Conservation (phyloP, 140 eudicot genomes). For the Flaveria floridana region DNA sequence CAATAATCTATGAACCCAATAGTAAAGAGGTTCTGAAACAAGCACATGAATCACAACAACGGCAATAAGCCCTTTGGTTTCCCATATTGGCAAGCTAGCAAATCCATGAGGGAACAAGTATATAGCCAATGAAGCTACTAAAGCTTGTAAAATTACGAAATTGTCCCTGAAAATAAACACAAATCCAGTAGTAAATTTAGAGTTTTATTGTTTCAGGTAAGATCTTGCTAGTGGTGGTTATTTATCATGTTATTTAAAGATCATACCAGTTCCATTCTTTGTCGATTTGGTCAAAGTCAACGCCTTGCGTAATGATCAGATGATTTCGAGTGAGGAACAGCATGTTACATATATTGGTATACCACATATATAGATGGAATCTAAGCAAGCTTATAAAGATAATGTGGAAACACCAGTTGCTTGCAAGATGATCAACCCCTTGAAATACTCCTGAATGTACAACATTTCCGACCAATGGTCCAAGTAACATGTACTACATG, state of each 20-base stretch:
- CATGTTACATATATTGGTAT: constrained; percentile 63
- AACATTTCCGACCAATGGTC: constrained; percentile 55
- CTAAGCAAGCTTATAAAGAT: constrained; percentile 58
- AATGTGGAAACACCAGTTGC: constrained; percentile 62
- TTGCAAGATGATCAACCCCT: constrained; percentile 34
- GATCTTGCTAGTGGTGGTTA: too few species aligned
- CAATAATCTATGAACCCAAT: constrained; percentile 54
- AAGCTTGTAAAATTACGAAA: constrained; percentile 61
- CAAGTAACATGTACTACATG: constrained; percentile 56
- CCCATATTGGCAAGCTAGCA: constrained; percentile 46
- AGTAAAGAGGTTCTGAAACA: constrained; percentile 77
- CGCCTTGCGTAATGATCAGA: constrained; percentile 53
- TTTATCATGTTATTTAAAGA: neutral
- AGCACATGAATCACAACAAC: constrained; percentile 48
- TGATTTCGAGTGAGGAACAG: constrained; percentile 66
- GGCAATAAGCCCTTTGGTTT: constrained; percentile 50
- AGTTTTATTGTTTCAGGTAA: too few species aligned
- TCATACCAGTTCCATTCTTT: constrained; percentile 72
- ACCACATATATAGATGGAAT: constrained; percentile 42
- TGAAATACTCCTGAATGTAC: constrained; percentile 36
- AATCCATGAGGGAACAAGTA: constrained; percentile 37
- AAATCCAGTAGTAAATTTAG: neutral
- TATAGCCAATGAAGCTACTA: constrained; percentile 43
- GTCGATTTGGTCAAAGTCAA: constrained; percentile 81
- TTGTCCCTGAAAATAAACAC: constrained; percentile 60